Conservation (phyloP, 768 basidiomycete species). For the Strobilomyces dryophilus region DNA sequence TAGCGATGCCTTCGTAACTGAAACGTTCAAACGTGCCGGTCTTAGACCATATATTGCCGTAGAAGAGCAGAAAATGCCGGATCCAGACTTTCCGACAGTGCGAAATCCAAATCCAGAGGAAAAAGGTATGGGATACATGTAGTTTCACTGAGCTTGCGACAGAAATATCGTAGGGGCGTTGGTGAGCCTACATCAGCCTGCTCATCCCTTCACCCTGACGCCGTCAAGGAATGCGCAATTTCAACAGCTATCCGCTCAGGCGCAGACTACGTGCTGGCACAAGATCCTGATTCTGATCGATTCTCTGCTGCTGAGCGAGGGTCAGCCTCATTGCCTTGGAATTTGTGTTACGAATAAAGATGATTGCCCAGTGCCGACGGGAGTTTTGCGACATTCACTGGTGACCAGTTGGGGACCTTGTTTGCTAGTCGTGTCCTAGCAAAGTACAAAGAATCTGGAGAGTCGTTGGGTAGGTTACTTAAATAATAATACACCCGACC, state of each 20-base stretch:
- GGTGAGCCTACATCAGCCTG: slow-evolving; percentile 29
- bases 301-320: slow-evolving; percentile 73
- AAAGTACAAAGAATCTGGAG: slow-evolving; percentile 42
- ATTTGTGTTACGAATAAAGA: slow-evolving; percentile 1
- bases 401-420: slow-evolving; percentile 74
- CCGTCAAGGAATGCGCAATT: slow-evolving; percentile 66
- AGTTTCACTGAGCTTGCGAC: slow-evolving; percentile 1
- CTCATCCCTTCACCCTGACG: slow-evolving; percentile 1
- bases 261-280: slow-evolving; percentile 70
- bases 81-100: slow-evolving; percentile 85
- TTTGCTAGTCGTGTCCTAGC: slow-evolving; percentile 46
- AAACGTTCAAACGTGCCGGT: slow-evolving; percentile 56
- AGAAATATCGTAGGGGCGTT: slow-evolving; percentile 40
- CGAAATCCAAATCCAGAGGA: slow-evolving; percentile 89
- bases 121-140: slow-evolving; percentile 48
- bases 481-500: slow-evolving; percentile 32
- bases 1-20: slow-evolving; percentile 57
- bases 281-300: slow-evolving; percentile 86
- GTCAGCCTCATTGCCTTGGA: slow-evolving; percentile 33
- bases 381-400: slow-evolving; percentile 70
- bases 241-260: slow-evolving; percentile 49
- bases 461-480: slow-evolving; percentile 36
- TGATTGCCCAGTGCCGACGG: slow-evolving; percentile 33
- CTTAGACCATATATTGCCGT: slow-evolving; percentile 61
- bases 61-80: slow-evolving; percentile 61